Evolutionary conservation across 768 basidiomycete species (phyloP), one percentile per base, ranked within the genome.

Genomic region (Mycena epipterygia): DNA sequence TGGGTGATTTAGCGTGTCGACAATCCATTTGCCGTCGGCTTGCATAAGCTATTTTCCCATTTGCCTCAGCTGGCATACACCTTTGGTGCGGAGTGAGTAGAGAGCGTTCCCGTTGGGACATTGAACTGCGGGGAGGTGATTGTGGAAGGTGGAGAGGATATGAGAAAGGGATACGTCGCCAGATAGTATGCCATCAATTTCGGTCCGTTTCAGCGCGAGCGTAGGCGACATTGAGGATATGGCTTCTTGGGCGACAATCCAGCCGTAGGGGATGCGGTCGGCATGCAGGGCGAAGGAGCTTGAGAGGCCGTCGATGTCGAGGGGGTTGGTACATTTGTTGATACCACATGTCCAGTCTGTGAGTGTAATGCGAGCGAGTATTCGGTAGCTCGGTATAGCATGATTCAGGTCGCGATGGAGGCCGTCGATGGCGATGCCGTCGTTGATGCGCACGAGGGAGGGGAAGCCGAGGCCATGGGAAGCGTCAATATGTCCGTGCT

Each of bases 391-490:
- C 0, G 30, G 32, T 12, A 79, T 74, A 14, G 77, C 76, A 32
- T 78, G 77, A 39, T 80, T 78, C 0, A 79, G 73, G 33, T 80
- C 76, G 0, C 75, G 67, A 4, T 21, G 23, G 0, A 79, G 52
- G 0, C 78, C 76, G 19, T 73, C 39, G 0, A 79, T 55, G 0
- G 76, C 75, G 2, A 76, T 58, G 0, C 67, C 46, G 0, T 64
- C 64, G 49, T 79, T 79, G 9, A 79, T 68, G 1, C 71, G 53
- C 0, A 69, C 17, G 5, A 79, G 64, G 0, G 74, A 79, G 0
- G 74, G 74, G 25, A 79, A 77, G 19, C 71, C 77, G 29, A 79
- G 75, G 1, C 78, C 77, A 79, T 8, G 0, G 77, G 78, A 0
- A 74, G 61, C 0, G 73, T 73, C 0, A 51, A 27, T 2, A 78